Percentiles rank a stretch among this genome's conserved stretches.
These are phyloP conservation scores for Mycena rebaudengoi DNA, from an alignment of 768 basidiomycete species.

Conservation along the genomic window DNA sequence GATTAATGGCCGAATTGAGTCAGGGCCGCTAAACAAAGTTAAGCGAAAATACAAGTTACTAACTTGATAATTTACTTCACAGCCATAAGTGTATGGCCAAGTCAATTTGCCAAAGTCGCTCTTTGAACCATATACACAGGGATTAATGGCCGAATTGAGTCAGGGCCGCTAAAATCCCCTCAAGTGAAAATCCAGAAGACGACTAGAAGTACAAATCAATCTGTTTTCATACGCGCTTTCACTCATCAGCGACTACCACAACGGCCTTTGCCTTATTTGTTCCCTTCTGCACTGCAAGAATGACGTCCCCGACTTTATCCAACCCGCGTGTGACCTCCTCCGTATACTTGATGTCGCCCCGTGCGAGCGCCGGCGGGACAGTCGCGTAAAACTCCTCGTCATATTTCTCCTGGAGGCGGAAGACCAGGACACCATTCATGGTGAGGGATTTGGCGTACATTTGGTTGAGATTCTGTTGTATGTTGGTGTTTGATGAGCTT, in stretches of 20 bases:
- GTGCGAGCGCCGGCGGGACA: constrained; percentile 39
- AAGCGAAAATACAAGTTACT: no score
- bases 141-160: no score
- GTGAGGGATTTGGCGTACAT: constrained; percentile 9
- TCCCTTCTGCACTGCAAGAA: constrained; percentile 42
- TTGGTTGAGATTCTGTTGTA: constrained; percentile 5
- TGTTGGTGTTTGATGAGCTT: not conserved
- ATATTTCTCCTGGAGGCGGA: constrained; percentile 33
- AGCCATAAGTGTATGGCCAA: no score
- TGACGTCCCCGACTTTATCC: constrained; percentile 37
- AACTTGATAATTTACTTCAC: no score
- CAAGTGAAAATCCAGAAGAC: no score
- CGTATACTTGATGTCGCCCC: constrained; percentile 41
- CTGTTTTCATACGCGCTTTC: no score
- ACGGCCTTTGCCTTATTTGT: constrained; percentile 38
- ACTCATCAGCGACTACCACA: constrained; percentile 15
- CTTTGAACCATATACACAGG: no score
- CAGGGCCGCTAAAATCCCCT: no score
- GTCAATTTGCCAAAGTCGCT: no score
- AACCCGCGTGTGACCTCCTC: constrained; percentile 43
- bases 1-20: no score
- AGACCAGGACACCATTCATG: constrained; percentile 44
- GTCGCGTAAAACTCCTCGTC: constrained; percentile 38
- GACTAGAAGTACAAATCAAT: no score
- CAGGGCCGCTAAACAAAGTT: no score